A percentile compares a stretch with the other conserved stretches of the same genome.
phyloP scores from a whole-genome alignment of 1,139 yeast species.

The Suhomyces yuchorum region DNA sequence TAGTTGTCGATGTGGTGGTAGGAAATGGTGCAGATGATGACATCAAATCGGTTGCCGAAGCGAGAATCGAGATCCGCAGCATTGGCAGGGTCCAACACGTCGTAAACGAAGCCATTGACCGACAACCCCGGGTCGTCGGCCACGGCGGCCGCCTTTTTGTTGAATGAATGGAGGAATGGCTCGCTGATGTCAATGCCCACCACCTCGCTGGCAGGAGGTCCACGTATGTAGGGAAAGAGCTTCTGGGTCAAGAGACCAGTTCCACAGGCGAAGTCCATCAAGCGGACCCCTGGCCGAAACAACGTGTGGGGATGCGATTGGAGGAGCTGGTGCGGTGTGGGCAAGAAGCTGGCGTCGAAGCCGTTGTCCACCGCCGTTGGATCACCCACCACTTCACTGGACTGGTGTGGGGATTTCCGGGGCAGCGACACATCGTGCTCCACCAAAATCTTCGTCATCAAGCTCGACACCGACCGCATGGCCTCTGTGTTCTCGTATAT shows the following conservation, averaged over 20 bases:
- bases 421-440: constrained; percentile 22
- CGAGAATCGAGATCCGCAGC: constrained; percentile 18
- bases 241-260: constrained; percentile 40
- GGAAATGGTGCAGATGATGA: constrained; percentile 39
- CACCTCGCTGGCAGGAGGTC: constrained; percentile 21
- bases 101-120: constrained; percentile 25
- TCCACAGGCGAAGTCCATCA: constrained; percentile 51
- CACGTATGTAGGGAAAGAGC: constrained; percentile 31
- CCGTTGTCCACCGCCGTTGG: constrained; percentile 19
- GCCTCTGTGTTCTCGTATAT: constrained; percentile 28
- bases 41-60: constrained; percentile 31
- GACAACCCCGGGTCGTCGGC: constrained; percentile 7
- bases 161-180: constrained; percentile 28
- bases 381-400: constrained; percentile 22
- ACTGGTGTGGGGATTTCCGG: constrained; percentile 18
- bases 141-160: constrained; percentile 18
- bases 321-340: constrained; percentile 16
- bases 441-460: constrained; percentile 27
- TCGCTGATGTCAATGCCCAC: constrained; percentile 43
- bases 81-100: constrained; percentile 30
- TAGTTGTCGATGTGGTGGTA: constrained; percentile 45
- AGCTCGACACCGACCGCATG: constrained; percentile 19
- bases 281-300: constrained; percentile 29
- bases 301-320: constrained; percentile 18
- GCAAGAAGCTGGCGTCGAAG: constrained; percentile 17